A percentile compares a stretch with the other conserved stretches of the same genome.
These are phyloP conservation scores for Coemansia sp. DNA, from an alignment of 371 early-diverging fungal species.

Conservation along the genomic window DNA sequence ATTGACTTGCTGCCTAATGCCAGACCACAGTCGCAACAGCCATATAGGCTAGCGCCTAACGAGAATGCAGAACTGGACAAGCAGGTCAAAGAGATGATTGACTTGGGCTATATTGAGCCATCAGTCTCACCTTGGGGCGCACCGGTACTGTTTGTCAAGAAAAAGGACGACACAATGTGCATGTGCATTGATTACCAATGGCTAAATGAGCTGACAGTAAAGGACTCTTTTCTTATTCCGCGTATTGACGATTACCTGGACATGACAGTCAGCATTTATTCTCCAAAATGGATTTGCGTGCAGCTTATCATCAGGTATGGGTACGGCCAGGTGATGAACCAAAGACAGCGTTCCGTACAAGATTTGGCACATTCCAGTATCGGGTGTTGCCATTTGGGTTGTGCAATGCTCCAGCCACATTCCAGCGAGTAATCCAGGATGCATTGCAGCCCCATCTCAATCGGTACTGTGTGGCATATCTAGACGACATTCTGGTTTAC, in stretches of 20 bases:
- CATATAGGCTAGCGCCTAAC: no score
- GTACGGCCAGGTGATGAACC: constrained; percentile 30
- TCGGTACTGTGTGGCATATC: constrained; percentile 1
- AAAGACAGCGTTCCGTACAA: constrained; percentile 58
- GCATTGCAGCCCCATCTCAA: constrained; percentile 3
- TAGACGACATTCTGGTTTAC: constrained; percentile 28
- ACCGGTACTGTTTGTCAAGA: constrained; percentile 57
- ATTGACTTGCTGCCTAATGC: no score
- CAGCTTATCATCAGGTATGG: constrained; percentile 51
- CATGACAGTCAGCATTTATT: constrained; percentile 38
- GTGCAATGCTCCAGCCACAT: constrained; percentile 55
- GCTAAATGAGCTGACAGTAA: constrained; percentile 54
- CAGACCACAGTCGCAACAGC: no score
- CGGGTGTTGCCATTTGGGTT: constrained; percentile 57
- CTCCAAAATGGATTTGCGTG: constrained; percentile 55
- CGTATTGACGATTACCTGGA: constrained; percentile 47
- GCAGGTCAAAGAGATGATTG: no score
- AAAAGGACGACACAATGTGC: constrained; percentile 58
- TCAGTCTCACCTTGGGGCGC: constrained; percentile 55
- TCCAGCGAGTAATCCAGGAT: constrained; percentile 52
- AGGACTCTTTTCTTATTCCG: constrained; percentile 49
- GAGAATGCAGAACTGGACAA: no score
- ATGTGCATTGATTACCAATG: constrained; percentile 56
- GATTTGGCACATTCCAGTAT: constrained; percentile 51
- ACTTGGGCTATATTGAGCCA: constrained; percentile 5